These are phyloP conservation scores for Ceratorhiza oryzae-sativae DNA, from an alignment of 1,284 basidiomycete species.

Conservation along the genomic window DNA sequence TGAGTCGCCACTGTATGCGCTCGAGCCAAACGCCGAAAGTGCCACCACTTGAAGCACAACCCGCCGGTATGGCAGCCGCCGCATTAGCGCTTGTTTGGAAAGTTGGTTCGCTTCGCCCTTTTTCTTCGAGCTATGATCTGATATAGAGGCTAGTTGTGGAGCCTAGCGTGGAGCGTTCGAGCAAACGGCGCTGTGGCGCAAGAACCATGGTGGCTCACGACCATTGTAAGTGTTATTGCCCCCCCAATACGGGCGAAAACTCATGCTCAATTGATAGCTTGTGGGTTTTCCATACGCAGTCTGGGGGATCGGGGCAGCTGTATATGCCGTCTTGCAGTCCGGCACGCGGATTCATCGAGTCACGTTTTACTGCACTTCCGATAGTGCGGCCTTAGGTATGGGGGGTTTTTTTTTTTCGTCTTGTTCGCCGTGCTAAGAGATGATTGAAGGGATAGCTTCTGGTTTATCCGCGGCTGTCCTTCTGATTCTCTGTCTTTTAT, in stretches of 20 bases:
- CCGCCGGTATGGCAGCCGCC: slow-evolving; percentile 18
- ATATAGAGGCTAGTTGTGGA: slow-evolving; percentile 6
- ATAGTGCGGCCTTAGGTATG: slow-evolving; percentile 7
- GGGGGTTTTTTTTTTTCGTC: background rate
- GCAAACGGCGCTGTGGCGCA: slow-evolving; percentile 11
- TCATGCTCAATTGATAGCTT: background rate
- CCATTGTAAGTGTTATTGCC: background rate
- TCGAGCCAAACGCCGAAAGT: background rate
- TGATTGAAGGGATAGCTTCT: background rate
- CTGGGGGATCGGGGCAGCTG: slow-evolving; percentile 2
- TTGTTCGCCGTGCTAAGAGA: background rate
- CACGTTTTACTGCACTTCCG: slow-evolving; percentile 28
- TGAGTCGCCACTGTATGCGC: background rate
- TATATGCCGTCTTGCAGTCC: slow-evolving; percentile 8
- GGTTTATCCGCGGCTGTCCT: background rate
- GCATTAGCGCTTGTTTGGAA: slow-evolving; percentile 17
- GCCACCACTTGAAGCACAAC: background rate
- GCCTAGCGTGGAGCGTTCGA: slow-evolving; percentile 11
- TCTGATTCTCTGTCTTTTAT: slow-evolving; percentile 22
- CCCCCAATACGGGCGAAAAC: background rate
- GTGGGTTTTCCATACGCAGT: slow-evolving; percentile 11
- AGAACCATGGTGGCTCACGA: slow-evolving; percentile 10
- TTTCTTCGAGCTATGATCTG: background rate
- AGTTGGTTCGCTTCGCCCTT: background rate
- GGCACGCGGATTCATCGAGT: background rate